phyloP scores from a whole-genome alignment of 78 protist species.

The Dictyostelium firmibasis region DNA sequence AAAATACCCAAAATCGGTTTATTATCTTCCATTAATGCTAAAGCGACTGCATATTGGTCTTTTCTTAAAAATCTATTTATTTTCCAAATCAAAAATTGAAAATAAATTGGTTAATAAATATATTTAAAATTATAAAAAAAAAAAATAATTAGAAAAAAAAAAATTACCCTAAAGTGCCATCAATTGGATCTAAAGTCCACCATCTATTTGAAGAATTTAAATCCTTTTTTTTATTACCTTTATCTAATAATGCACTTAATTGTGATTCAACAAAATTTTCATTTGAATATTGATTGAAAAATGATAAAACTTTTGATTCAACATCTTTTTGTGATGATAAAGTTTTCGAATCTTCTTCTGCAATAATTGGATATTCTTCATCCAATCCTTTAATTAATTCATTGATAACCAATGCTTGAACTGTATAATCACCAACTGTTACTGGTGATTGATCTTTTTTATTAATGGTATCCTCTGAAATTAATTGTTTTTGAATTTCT shows the following conservation, averaged over 20 bases:
- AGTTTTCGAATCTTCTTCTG: slow-evolving; percentile 77
- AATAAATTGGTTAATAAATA: too few relatives aligned
- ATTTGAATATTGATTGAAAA: slow-evolving; percentile 9
- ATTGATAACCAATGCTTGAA: slow-evolving; percentile 62
- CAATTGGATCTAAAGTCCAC: slow-evolving; percentile 84
- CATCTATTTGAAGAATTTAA: slow-evolving; percentile 20
- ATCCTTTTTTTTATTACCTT: neutral
- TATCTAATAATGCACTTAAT: neutral
- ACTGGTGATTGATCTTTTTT: slow-evolving; percentile 80
- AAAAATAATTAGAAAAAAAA: neutral
- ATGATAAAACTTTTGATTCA: slow-evolving; percentile 9
- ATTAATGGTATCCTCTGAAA: slow-evolving; percentile 54
- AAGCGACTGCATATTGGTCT: slow-evolving; percentile 78
- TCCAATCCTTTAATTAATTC: slow-evolving; percentile 1
- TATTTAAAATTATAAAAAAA: too few relatives aligned
- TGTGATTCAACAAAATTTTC: neutral
- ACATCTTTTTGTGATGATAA: slow-evolving; percentile 31
- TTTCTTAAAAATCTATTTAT: slow-evolving; percentile 49
- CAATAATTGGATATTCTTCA: slow-evolving; percentile 47
- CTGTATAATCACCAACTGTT: slow-evolving; percentile 76
- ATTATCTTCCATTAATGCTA: slow-evolving; percentile 79
- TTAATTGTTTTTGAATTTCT: slow-evolving; percentile 38
- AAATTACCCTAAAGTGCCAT: slow-evolving; percentile 72
- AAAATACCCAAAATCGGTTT: slow-evolving; percentile 68
- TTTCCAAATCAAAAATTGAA: too few relatives aligned